phyloP scores from a whole-genome alignment of 2,329 filamentous ascomycete species.

The Fusarium subglutinans region DNA sequence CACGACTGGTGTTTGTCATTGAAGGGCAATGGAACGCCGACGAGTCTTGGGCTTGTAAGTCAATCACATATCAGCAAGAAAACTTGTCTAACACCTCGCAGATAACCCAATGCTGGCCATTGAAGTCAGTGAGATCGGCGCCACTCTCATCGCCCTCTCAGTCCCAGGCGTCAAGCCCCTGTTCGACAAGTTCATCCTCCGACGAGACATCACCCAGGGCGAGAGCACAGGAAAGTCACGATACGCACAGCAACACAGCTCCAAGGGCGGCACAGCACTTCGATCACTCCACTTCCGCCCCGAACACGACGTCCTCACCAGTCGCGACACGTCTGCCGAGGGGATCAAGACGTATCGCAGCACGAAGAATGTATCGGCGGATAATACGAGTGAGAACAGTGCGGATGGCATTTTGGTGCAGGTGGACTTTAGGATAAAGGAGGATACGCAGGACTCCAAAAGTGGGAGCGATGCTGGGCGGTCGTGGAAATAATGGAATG shows the following conservation, averaged over 20 bases:
- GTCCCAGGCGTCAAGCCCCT: constrained; percentile 61
- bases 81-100: not conserved
- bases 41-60: constrained; percentile 56
- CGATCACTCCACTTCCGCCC: constrained; percentile 45
- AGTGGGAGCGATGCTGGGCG: constrained; percentile 1
- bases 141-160: constrained; percentile 60
- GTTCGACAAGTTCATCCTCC: constrained; percentile 48
- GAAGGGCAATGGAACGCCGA: constrained; percentile 58
- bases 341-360: constrained; percentile 38
- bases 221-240: constrained; percentile 33
- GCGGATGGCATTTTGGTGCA: constrained; percentile 49
- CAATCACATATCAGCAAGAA: not conserved
- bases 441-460: constrained; percentile 26
- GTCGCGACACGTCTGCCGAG: constrained; percentile 39
- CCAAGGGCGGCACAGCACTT: constrained; percentile 42
- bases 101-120: constrained; percentile 59
- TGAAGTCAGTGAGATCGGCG: constrained; percentile 60
- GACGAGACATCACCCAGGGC: constrained; percentile 35
- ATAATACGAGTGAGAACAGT: constrained; percentile 38
- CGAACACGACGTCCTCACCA: constrained; percentile 43
- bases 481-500: not conserved
- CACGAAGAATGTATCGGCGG: constrained; percentile 28
- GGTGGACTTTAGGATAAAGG: constrained; percentile 50
- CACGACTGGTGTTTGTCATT: constrained; percentile 58
- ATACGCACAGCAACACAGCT: constrained; percentile 34